Base-by-base conservation (phyloP, 179 eudicot species). In the Beta lomatogona region DNA sequence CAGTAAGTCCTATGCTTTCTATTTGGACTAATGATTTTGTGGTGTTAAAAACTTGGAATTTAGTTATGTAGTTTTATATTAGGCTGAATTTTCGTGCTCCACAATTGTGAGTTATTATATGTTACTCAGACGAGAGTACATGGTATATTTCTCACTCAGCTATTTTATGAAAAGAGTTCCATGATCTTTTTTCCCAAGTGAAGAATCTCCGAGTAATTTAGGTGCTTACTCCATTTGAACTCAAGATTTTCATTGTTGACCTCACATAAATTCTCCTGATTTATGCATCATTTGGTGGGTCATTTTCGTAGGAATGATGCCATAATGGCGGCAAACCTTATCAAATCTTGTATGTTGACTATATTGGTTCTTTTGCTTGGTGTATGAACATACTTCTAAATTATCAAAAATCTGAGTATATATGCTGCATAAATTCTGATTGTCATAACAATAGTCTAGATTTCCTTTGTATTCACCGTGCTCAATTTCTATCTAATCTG, bases 1-100 rank as follows among this genome's bases (percentile, higher is more conserved):
- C 66, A 85, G 88, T 88, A 71, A 13, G 71, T 73, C 53, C 25
- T 57, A 67, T 21, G n/a, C 31, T 70, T 50, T 28, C 4, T 54
- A 7, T 3, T 28, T 50, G 19, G 16, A 25, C 25, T 58, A 18
- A 6, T 12, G 25, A 64, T 28, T 64, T 12, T 25, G 41, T 64
- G 7, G 69, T 25, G 7, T 22, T 64, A 14, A 64, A 64, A 13
- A 2, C 14, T 61, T 14, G 5, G 12, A 52, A 5, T 48, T 48
- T 48, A 48, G 52, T 1, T 48, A 9, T 9, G 0, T 48, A 48
- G 3, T 48, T 48, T 31, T 48, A 48, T 4, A 48, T 48, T 48
- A 48, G 52, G 52, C 52, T 48, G 36, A 48, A 1, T 48, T 48
- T 48, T 9, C 9, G 52, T 48, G 52, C 52, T 48, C 9, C 52